phyloP scores from a whole-genome alignment of 176 grass and related monocot species.

The Cymbopogon citratus region DNA sequence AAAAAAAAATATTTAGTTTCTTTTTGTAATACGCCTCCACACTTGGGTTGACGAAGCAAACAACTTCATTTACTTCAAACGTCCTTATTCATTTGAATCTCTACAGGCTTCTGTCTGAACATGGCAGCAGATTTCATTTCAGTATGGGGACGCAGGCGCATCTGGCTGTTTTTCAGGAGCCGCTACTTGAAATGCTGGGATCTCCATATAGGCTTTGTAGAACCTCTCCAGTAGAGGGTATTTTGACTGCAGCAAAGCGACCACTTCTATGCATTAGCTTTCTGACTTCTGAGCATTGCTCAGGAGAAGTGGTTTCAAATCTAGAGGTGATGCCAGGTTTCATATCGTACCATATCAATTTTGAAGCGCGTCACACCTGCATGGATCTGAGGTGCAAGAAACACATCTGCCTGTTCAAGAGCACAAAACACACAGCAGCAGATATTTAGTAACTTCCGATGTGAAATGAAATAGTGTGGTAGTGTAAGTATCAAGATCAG shows the following conservation, averaged over 20 bases:
- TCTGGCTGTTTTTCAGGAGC: slow-evolving; percentile 66
- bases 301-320: not conserved
- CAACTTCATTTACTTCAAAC: too few relatives aligned
- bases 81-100: not conserved
- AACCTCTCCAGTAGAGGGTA: slow-evolving; percentile 56
- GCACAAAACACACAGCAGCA: not conserved
- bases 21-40: too few relatives aligned
- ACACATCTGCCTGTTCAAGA: slow-evolving; percentile 62
- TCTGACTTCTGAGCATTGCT: not conserved
- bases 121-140: not conserved
- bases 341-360: slow-evolving; percentile 60
- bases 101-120: not conserved
- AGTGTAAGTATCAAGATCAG: not conserved
- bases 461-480: not conserved
- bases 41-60: too few relatives aligned
- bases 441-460: not conserved
- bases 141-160: not conserved
- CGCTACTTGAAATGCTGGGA: slow-evolving; percentile 43
- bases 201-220: slow-evolving; percentile 50
- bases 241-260: slow-evolving; percentile 39
- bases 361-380: slow-evolving; percentile 51
- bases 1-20: too few relatives aligned
- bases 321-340: not conserved
- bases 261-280: not conserved
- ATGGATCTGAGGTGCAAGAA: slow-evolving; percentile 65